A percentile compares a stretch with the other conserved stretches of the same genome.
Conservation (phyloP, 1,139 yeast species). For the Yamadazyma dendronema region DNA sequence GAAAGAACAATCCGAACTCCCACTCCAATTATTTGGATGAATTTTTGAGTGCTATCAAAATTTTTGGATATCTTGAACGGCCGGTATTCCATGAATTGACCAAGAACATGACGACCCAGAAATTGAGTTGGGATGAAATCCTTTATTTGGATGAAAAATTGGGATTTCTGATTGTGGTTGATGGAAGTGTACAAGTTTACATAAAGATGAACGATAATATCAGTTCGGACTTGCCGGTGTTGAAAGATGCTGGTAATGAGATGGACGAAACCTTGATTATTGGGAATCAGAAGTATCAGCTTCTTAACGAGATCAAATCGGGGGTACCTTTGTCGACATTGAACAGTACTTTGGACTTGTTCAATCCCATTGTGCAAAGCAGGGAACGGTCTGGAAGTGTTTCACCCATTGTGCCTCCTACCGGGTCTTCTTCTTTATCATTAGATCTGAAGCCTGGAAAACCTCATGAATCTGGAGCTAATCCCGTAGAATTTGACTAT, state of each 20-base stretch:
- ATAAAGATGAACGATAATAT: conserved; percentile 45
- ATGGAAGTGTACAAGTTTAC: conserved; percentile 82
- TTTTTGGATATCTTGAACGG: conserved; percentile 88
- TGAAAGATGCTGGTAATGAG: conserved; percentile 27
- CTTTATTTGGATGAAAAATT: conserved; percentile 68
- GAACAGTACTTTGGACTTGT: conserved; percentile 71
- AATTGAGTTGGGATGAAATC: conserved; percentile 73
- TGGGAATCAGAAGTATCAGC: conserved; percentile 61
- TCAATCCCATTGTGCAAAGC: conserved; percentile 19
- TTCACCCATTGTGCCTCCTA: conserved; percentile 1
- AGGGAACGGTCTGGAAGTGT: neutral
- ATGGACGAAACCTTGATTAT: conserved; percentile 43
- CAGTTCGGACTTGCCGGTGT: conserved; percentile 8
- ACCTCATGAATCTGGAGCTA: neutral
- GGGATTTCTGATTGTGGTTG: conserved; percentile 93
- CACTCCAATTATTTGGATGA: conserved; percentile 69
- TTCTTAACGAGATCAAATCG: conserved; percentile 79
- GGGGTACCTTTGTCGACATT: conserved; percentile 86
- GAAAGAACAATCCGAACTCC: conserved; percentile 19
- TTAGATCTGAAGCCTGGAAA: conserved; percentile 3
- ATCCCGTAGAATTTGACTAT: conserved; percentile 7
- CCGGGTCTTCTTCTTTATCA: conserved; percentile 14
- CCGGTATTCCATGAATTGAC: conserved; percentile 92
- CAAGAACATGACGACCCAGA: conserved; percentile 87
- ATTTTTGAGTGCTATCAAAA: conserved; percentile 84